Base-by-base conservation (phyloP, 257 asterid species). In the Ballota nigra region DNA sequence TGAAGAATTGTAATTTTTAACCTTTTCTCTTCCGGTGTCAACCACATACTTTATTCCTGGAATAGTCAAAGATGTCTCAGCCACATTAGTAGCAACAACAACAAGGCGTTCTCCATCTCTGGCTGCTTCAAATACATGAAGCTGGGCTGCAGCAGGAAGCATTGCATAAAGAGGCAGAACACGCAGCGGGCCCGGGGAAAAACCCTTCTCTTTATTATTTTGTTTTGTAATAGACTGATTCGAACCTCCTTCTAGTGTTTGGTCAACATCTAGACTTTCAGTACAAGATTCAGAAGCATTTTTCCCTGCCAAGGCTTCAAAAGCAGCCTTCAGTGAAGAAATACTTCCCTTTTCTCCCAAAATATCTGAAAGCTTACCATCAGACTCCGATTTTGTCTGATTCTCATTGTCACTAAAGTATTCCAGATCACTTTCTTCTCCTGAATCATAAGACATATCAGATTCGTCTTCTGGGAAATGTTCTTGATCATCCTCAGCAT, bases 1-100 rank as follows among this genome's bases (percentile, higher is more conserved):
- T 12, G 87, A 79, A 69, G 92, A 77, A 86, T 88, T 86, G 76
- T 88, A 94, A 51, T 78, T 86, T 86, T 94, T 94, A 55, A 85
- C 88, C 78, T 94, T 94, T 76, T 87, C 97, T 81, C 96, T 83
- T 71, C 99, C 99, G 2, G 99, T 88, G 82, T 94, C 99, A 66
- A 94, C 97, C 16, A 94, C 95, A 74, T 94, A 94, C 74, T 83
- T 91, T 76, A 94, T 86, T 61, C 97, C 97, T 2, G 99, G 99
- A 74, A 94, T 94, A 9, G 99, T 94, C 89, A 94, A 83, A 70
- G 99, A 94, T 53, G 99, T 94, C 58, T 94, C 99, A 31, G 97
- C 99, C 71, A 94, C 99, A 74, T 94, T 94, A 66, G 99, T 94
- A 20, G 99, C 97, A 57, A 94, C 88, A 69, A 94, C 93, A 38